A percentile compares a stretch with the other conserved stretches of the same genome.
Conservation (phyloP, 106 monocot genomes). For the Agapanthus africanus region DNA sequence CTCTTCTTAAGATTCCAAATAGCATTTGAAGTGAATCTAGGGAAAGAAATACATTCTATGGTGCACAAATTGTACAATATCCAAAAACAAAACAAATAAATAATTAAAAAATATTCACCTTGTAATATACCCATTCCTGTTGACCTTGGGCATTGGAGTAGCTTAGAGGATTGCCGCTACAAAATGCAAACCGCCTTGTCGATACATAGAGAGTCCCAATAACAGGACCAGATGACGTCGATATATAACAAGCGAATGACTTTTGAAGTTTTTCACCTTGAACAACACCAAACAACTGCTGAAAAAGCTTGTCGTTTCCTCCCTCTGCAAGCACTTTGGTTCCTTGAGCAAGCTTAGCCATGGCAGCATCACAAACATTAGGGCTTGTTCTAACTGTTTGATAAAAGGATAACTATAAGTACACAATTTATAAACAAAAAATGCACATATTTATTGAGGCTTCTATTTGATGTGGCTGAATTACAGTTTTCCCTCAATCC, state of each 20-base stretch:
- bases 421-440: neutral
- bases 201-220: constrained; percentile 82
- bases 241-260: constrained; percentile 77
- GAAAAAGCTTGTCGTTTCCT: constrained; percentile 69
- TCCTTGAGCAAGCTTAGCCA: constrained; percentile 61
- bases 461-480: no score
- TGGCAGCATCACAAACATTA: constrained; percentile 61
- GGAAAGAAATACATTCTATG: neutral
- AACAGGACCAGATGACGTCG: constrained; percentile 78
- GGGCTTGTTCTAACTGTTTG: constrained; percentile 65
- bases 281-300: constrained; percentile 49
- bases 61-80: neutral
- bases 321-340: constrained; percentile 83
- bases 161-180: constrained; percentile 64
- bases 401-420: constrained; percentile 3
- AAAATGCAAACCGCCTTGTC: constrained; percentile 62
- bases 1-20: neutral
- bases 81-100: neutral
- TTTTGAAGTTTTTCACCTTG: constrained; percentile 68
- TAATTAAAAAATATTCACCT: constrained; percentile 31
- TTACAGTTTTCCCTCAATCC: no score
- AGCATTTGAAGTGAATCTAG: neutral
- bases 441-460: neutral
- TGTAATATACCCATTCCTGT: constrained; percentile 53
- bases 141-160: constrained; percentile 29